Evolutionary conservation across 2,329 filamentous ascomycete genomes (phyloP).

Genomic region (Sarocladium strictum): DNA sequence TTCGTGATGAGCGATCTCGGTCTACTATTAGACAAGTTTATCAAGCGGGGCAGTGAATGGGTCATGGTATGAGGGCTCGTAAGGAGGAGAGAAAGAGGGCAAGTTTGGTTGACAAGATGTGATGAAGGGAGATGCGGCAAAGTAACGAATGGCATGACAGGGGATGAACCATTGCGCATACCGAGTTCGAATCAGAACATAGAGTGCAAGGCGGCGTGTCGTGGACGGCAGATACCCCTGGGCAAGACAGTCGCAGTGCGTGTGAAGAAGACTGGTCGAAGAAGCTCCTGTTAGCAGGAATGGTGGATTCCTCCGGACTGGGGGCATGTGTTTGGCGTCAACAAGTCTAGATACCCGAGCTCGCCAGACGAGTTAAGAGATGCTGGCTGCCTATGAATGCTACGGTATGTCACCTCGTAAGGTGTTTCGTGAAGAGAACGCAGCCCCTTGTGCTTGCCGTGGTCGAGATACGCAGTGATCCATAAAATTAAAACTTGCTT

Average conservation of each 20-base stretch:
- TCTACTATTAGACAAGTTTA: constrained; percentile 87
- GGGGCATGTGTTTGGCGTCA: not conserved
- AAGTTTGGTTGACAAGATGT: not conserved
- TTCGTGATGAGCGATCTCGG: constrained; percentile 86
- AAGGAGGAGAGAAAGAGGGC: not conserved
- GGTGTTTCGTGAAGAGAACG: not conserved
- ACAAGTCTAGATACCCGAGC: constrained; percentile 3
- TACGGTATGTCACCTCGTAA: not conserved
- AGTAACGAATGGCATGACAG: not conserved
- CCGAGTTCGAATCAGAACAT: not conserved
- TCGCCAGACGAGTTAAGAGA: not conserved
- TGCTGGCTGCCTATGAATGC: not conserved
- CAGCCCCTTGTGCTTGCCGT: too few relatives aligned
- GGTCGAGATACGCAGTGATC: not conserved
- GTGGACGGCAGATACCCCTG: too few relatives aligned
- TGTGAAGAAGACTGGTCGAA: too few relatives aligned
- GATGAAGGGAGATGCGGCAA: constrained; percentile 6
- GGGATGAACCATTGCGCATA: not conserved
- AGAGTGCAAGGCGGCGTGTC: too few relatives aligned
- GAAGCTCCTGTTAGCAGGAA: too few relatives aligned
- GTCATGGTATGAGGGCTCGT: constrained; percentile 41
- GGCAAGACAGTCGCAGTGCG: too few relatives aligned
- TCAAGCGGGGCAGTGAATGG: constrained; percentile 96
- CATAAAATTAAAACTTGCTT: too few relatives aligned
- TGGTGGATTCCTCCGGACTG: not conserved